Base-by-base conservation (phyloP, 2,329 filamentous ascomycete species). In the Ophiostoma pallidulum region DNA sequence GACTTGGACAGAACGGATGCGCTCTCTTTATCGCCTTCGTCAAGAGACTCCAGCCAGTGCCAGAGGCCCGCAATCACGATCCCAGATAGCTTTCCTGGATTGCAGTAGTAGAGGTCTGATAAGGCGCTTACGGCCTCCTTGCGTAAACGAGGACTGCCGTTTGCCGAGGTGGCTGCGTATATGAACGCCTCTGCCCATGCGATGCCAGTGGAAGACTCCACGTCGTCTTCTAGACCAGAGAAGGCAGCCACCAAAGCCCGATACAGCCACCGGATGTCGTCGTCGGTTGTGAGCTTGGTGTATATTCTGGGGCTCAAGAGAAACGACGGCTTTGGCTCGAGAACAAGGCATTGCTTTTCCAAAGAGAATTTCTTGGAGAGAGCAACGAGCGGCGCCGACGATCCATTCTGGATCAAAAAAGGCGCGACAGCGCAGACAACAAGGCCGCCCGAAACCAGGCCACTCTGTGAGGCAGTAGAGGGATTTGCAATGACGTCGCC, bases 131-230 rank as follows among this genome's bases (percentile, higher is more conserved):
- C 72, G 4, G 82, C 78, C 55, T 80, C 74, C 53, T 81, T 80
- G 48, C 84, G 80, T 41, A 85, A 68, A 32, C 70, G 70, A 3
- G 81, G 71, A 12, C 82, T 71, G 18, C 86, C 69, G 12, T 64
- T 69, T 13, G 77, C 67, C 1, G 82, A 80, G 39, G 81, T 80
- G 39, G 91, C 76, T 14, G 86, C 68, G 61, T 85, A 94, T n/a
- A 96, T 80, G 50, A 91, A 77, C 2, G 85, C 82, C 58, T 94
- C 86, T 13, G 86, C 82, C 92, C 91, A 98, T 14, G 82, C 78
- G 45, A 77, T 65, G 51, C 74, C 73, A n/a, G 77, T 69, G 9
- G 75, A 66, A 13, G 68, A 66, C 7, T 62, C 58, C 4, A 68
- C 62, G 12, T 72, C 66, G 24, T 75, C 69, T 12, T 68, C 66